Evolutionary conservation across 2,329 filamentous ascomycete species (phyloP), one percentile per base, ranked within the genome.

Genomic region (Salinomyces thailandicus): DNA sequence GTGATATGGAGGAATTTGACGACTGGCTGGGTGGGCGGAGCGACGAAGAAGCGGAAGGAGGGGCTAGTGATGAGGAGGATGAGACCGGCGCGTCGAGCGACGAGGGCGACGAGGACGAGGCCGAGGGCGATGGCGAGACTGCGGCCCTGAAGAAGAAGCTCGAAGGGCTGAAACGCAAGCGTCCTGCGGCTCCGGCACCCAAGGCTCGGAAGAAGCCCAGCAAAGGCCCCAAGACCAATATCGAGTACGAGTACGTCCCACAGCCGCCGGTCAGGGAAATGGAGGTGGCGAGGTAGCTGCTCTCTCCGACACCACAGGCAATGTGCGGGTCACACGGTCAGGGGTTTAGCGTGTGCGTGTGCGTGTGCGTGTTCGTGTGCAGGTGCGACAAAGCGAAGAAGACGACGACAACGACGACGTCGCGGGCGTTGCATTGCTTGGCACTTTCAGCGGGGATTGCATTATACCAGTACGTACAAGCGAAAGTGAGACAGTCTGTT

Each of bases 1-100:
- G 69, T 37, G 73, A 75, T 54, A 73, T 96, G 36, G 85, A 95
- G 60, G 89, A 96, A 54, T 74, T 96, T 34, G 84, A 96, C 61
- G 89, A 96, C 55, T 96, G 89, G 89, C 69, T 95, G 33, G 86
- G 80, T 50, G 85, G 77, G 43, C 81, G 73, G 39, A 75, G 72
- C 41, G 63, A 63, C 19, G 64, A 64, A 4, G 63, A 64, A 9
- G 31, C 15, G 3, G 64, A 64, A 8, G 52, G 47, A n/a, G 64
- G 76, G 12, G 72, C 71, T 4, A 71, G 71, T 14, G 74, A 77
- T 9, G 71, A 70, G 5, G 65, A 73, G n/a, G 73, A 75, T 2
- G 73, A 73, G 8, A 67, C 71, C 2, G 55, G 43, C 12, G 63
- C 59, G 18, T 62, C 60, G 4, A 61, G 59, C 11, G 64, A 62